Base-by-base conservation (phyloP, 1,139 yeast genomes). In the Tardiomyces blankii region DNA sequence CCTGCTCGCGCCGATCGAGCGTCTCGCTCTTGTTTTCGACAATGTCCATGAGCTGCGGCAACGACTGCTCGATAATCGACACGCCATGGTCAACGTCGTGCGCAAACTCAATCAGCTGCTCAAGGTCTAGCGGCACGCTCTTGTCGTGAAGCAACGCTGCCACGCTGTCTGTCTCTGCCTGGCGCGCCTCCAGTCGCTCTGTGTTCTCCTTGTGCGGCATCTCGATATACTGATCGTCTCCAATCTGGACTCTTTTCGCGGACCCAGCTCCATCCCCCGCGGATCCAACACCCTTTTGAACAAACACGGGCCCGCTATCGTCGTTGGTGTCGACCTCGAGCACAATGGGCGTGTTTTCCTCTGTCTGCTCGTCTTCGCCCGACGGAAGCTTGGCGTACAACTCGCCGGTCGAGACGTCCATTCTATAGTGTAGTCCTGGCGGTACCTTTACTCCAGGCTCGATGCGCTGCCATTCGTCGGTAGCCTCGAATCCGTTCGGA, bases 351-450 rank as follows among this genome's bases (percentile, higher is more conserved):
- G 39, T 16, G 21, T 35, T 35, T 1, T 49, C 57, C 3, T 53
- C 55, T 5, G 55, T 57, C 27, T 47, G 39, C 39, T 56, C 19
- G 69, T 74, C 57, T 70, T 45, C 44, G 48, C 53, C 44, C 13
- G 46, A 48, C 2, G 49, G 59, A 9, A 82, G 48, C 52, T 76
- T 82, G 1, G 95, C 96, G 59, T 82, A 85, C 57, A 72, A 77
- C 39, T 66, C 62, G 25, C 82, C 78, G 0, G 88, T 81, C 25
- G 82, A 87, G 46, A 84, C 66, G 60, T 86, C 75, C 56, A 82
- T 59, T 56, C 86, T 69, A 41, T 83, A 78, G 63, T 87, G 94
- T 41, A 87, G 66, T 0, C 96, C 96, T 16, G 74, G 74, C 1
- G 95, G 95, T 7, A 86, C 72, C 14, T 74, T 72, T 58, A 84